phyloP scores from a whole-genome alignment of 2,329 filamentous ascomycete species.

The Sordariomycetes sp. region DNA sequence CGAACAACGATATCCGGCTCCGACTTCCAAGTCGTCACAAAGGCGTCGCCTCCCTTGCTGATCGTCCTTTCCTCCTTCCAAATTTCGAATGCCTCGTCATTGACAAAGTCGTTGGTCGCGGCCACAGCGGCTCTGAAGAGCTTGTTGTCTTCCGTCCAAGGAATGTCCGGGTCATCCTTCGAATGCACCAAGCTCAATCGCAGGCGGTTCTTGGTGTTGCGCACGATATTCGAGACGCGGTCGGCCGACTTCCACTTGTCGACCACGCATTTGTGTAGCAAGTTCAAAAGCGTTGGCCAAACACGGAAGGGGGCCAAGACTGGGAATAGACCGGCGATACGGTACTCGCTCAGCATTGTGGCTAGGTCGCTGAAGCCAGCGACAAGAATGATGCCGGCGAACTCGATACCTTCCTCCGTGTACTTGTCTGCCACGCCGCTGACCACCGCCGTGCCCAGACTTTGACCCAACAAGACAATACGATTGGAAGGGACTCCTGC shows the following conservation, averaged over 20 bases:
- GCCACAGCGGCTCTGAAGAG: conserved; percentile 53
- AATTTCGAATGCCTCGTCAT: conserved; percentile 25
- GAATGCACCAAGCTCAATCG: conserved; percentile 71
- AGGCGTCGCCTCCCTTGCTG: conserved; percentile 33
- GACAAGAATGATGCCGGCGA: conserved; percentile 72
- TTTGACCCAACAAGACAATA: conserved; percentile 79
- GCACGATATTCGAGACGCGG: conserved; percentile 51
- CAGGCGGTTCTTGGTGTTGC: conserved; percentile 41
- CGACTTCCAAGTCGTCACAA: conserved; percentile 34
- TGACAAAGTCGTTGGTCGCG: conserved; percentile 30
- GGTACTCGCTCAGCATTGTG: conserved; percentile 66
- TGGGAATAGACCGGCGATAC: conserved; percentile 68
- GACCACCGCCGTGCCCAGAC: conserved; percentile 78
- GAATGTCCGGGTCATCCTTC: conserved; percentile 73
- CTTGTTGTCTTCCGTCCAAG: conserved; percentile 58
- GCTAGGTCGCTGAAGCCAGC: conserved; percentile 71
- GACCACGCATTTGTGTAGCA: conserved; percentile 54
- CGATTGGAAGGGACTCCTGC: conserved; percentile 57
- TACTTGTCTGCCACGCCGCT: conserved; percentile 67
- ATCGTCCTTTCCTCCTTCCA: conserved; percentile 38
- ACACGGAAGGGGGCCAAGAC: conserved; percentile 65
- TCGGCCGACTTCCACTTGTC: conserved; percentile 73
- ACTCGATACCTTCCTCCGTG: conserved; percentile 45
- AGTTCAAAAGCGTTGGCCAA: conserved; percentile 55
- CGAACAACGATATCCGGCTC: conserved; percentile 38